Base-by-base conservation (phyloP, 306 rosid genomes). In the Cyclanthera cordifolia region DNA sequence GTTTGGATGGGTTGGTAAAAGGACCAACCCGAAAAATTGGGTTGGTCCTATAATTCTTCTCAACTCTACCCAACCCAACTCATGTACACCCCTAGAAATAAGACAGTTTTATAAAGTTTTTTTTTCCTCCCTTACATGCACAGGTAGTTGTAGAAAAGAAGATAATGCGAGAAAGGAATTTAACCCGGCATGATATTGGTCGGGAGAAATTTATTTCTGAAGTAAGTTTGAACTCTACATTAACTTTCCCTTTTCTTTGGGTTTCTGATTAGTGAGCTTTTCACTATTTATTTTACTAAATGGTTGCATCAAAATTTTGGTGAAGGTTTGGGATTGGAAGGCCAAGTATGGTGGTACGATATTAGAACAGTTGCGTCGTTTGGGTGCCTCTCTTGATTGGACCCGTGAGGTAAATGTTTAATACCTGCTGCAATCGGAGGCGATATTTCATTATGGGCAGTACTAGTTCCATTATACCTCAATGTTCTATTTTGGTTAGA, bases 101-200 rank as follows among this genome's bases (percentile, higher is more conserved):
- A n/a, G n/a, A n/a, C 12, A 32, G 41, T 39, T 28, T 2, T 49
- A 10, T 63, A 5, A 16, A 21, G 12, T 39, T 21, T 1, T 5
- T 52, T 14, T 49, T 4, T n/a, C 8, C 6, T 9, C 68, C 23
- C n/a, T n/a, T n/a, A n/a, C n/a, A 61, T 57, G 49, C 25, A 15
- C 72, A 93, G 98, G 98, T 93, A 11, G 98, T 93, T 77, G 98
- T 93, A 78, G 98, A 93, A 82, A 93, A 93, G 85, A 89, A 87
- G 89, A 72, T 93, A 76, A 87, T 87, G 95, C 95, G 89, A 23
- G 98, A 89, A 78, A 79, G 61, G 11, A 45, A 82, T 5, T 78
- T 82, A 58, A 86, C 90, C 23, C 83, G 96, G 73, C 98, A 93
- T 79, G 96, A 93, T 72, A 23, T 93, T 73, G 96, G 98, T 37